Percentiles rank a stretch among this genome's conserved stretches.
Conservation (phyloP, 768 basidiomycete genomes). For the Rickenella mellea region DNA sequence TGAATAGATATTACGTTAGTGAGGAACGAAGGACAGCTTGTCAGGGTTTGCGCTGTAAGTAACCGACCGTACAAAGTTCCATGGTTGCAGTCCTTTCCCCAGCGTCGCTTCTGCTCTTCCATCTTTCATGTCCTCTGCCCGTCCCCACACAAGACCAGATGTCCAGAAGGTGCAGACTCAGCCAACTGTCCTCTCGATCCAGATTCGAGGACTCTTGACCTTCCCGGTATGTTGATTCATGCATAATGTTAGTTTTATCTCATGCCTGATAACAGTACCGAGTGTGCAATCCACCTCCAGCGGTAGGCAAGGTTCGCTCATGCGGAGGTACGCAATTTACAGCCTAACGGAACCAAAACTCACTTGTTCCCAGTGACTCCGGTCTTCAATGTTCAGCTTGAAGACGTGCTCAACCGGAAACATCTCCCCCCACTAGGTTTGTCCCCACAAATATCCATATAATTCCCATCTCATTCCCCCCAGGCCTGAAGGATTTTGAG, state of each 20-base stretch:
- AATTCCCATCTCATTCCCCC: slow-evolving; percentile 9
- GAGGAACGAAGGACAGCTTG: too few relatives aligned
- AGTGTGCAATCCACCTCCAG: slow-evolving; percentile 60
- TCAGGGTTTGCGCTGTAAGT: too few relatives aligned
- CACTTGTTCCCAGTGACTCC: slow-evolving; percentile 42
- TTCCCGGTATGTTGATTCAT: slow-evolving; percentile 25
- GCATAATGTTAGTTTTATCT: neutral
- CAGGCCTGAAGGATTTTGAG: slow-evolving; percentile 64
- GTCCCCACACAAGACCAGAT: too few relatives aligned
- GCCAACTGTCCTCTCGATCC: slow-evolving; percentile 23
- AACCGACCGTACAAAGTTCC: too few relatives aligned
- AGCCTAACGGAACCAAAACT: slow-evolving; percentile 1
- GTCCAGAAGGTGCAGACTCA: too few relatives aligned
- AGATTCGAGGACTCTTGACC: slow-evolving; percentile 23
- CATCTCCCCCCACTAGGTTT: slow-evolving; percentile 71
- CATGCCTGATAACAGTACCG: slow-evolving; percentile 22
- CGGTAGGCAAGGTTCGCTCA: slow-evolving; percentile 59
- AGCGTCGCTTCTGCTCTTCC: too few relatives aligned
- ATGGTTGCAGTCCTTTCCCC: too few relatives aligned
- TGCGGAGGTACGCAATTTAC: slow-evolving; percentile 34
- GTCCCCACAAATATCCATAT: too few relatives aligned
- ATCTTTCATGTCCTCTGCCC: too few relatives aligned
- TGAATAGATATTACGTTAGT: too few relatives aligned
- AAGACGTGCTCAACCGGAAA: slow-evolving; percentile 66
- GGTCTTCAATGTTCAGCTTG: slow-evolving; percentile 54